Evolutionary conservation across 192 early-diverging fungal genomes (phyloP).

Genomic region (Geranomyces michiganensis): DNA sequence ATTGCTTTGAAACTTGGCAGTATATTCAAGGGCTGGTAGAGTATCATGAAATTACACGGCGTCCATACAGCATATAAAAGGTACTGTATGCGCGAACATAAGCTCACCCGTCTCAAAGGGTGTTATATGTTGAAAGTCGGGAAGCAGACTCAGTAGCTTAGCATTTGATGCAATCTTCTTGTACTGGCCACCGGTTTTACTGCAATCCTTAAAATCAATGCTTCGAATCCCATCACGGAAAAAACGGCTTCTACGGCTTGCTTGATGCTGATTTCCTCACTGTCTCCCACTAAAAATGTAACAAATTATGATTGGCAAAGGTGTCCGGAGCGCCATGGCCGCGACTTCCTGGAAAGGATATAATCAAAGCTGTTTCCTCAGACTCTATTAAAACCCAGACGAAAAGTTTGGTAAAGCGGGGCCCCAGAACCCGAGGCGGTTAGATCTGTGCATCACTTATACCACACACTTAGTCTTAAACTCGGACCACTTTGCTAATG

Average conservation of each 20-base stretch:
- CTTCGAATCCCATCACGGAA: constrained; percentile 66
- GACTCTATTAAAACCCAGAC: constrained; percentile 81
- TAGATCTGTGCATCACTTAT: constrained; percentile 74
- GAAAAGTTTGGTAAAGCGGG: constrained; percentile 78
- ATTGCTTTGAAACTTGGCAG: too few species aligned
- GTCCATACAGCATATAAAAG: too few species aligned
- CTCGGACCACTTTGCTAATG: too few species aligned
- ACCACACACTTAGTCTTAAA: too few species aligned
- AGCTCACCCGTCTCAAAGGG: constrained; percentile 69
- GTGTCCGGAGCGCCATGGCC: too few species aligned
- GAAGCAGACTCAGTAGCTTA: constrained; percentile 70
- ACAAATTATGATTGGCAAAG: too few species aligned
- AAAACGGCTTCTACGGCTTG: constrained; percentile 77
- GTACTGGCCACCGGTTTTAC: constrained; percentile 75
- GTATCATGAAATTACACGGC: too few species aligned
- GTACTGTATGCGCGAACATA: too few species aligned
- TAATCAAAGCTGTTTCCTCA: constrained; percentile 73
- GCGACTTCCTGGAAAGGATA: constrained; percentile 85
- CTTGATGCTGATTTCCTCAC: constrained; percentile 74
- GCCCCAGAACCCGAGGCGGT: constrained; percentile 73
- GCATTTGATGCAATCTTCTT: constrained; percentile 86
- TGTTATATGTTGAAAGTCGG: constrained; percentile 80
- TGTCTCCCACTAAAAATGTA: too few species aligned
- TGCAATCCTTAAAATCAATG: constrained; percentile 66
- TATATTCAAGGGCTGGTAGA: too few species aligned